A percentile compares a stretch with the other conserved stretches of the same genome.
phyloP scores from a whole-genome alignment of 2,329 filamentous ascomycete species.

The Colletotrichum sp. region DNA sequence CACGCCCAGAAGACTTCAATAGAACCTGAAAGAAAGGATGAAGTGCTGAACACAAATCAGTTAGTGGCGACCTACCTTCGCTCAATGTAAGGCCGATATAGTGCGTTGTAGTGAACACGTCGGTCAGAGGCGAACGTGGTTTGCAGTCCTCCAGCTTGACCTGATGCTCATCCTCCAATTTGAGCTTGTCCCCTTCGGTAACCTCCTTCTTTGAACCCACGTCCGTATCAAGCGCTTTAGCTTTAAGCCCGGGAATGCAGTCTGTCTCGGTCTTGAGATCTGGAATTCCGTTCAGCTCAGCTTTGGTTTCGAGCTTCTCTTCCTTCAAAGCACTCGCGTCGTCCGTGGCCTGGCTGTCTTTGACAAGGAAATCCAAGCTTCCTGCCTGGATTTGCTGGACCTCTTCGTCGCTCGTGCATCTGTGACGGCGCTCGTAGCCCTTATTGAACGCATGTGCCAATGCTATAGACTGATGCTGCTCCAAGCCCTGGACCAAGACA shows the following conservation, averaged over 20 bases:
- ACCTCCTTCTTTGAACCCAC: not conserved
- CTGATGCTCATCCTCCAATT: conserved; percentile 20
- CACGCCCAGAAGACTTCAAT: not conserved
- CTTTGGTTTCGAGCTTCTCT: conserved; percentile 26
- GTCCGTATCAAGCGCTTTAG: not conserved
- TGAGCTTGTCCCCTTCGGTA: not conserved
- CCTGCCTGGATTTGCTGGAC: conserved; percentile 60
- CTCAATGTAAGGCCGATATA: conserved; percentile 89
- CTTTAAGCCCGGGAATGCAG: conserved; percentile 7
- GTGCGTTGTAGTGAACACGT: conserved; percentile 87
- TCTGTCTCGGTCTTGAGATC: conserved; percentile 5
- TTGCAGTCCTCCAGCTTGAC: not conserved
- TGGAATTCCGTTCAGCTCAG: conserved; percentile 31
- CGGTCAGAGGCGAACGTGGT: conserved; percentile 23
- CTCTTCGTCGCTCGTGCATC: conserved; percentile 61
- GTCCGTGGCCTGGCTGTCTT: conserved; percentile 33
- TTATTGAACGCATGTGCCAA: conserved; percentile 93
- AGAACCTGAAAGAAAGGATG: not conserved
- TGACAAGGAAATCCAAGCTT: conserved; percentile 50
- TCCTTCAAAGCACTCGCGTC: conserved; percentile 25
- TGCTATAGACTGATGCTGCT: conserved; percentile 79
- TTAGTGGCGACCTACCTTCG: conserved; percentile 62
- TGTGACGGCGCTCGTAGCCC: conserved; percentile 84
- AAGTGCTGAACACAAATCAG: conserved; percentile 16
- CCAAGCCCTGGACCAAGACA: conserved; percentile 81